These are phyloP conservation scores for Backusella parvicylindrica DNA, from an alignment of 192 early-diverging fungal species.

Conservation along the genomic window DNA sequence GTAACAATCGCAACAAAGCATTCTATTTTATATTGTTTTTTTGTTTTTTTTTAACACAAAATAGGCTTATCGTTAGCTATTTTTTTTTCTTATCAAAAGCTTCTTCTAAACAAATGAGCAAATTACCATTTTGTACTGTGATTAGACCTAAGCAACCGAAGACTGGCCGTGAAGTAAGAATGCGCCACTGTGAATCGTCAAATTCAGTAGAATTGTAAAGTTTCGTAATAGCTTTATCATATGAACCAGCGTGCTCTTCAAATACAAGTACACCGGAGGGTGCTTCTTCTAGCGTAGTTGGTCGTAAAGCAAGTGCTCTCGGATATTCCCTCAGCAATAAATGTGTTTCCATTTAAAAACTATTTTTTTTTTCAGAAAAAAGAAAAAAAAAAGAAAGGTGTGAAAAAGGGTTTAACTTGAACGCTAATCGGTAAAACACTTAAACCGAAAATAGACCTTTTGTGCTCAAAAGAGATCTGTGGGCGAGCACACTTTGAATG, in stretches of 20 bases:
- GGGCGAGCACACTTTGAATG: no score
- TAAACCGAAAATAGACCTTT: background rate
- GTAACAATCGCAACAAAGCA: constrained; percentile 68
- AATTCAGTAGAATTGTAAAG: constrained; percentile 36
- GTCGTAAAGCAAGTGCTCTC: constrained; percentile 59
- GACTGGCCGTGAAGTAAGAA: constrained; percentile 39
- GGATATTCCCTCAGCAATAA: constrained; percentile 46
- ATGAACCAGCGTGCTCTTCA: constrained; percentile 20
- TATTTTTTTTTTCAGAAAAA: background rate
- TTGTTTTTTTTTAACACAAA: background rate
- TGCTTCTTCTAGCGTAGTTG: constrained; percentile 37
- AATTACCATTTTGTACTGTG: constrained; percentile 46
- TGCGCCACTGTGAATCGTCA: constrained; percentile 36
- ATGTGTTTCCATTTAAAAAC: constrained; percentile 32
- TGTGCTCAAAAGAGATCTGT: no score
- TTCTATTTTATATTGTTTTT: constrained; percentile 36
- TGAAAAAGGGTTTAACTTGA: constrained; percentile 5
- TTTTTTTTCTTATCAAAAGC: background rate
- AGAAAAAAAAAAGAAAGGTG: background rate
- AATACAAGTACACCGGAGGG: constrained; percentile 32
- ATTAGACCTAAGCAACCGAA: constrained; percentile 58
- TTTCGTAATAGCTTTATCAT: constrained; percentile 32
- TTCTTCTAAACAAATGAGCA: constrained; percentile 20
- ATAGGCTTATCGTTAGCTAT: background rate
- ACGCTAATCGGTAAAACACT: background rate